Percentiles rank a stretch among this genome's conserved stretches.
Conservation (phyloP, 805 yeast species). For the Ogataea ramenticola region DNA sequence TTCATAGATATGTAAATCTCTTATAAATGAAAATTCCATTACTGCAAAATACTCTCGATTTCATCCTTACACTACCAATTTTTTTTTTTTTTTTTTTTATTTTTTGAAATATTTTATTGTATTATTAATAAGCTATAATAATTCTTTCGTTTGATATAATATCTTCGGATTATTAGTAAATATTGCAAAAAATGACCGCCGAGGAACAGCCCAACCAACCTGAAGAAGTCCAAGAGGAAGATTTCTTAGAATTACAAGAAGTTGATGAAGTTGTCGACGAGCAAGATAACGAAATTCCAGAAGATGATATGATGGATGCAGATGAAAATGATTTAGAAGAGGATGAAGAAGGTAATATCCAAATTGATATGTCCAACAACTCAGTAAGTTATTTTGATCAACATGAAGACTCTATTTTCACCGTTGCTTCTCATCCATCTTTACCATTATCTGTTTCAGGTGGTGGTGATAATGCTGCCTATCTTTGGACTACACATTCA, state of each 20-base stretch:
- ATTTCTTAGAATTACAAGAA: conserved; percentile 21
- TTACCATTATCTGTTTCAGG: conserved; percentile 87
- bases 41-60: neutral
- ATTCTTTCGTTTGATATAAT: too few species aligned
- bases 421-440: conserved; percentile 75
- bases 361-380: conserved; percentile 84
- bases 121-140: neutral
- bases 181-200: neutral
- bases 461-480: conserved; percentile 89
- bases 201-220: neutral
- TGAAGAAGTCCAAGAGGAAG: conserved; percentile 13
- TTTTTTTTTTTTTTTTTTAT: neutral
- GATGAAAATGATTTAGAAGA: conserved; percentile 34
- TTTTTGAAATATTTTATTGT: neutral
- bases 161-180: too few species aligned
- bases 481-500: conserved; percentile 86
- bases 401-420: conserved; percentile 82
- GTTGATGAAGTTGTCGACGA: conserved; percentile 28
- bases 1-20: too few species aligned
- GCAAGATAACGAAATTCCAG: conserved; percentile 5
- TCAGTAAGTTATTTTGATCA: conserved; percentile 84
- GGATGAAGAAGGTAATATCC: conserved; percentile 44
- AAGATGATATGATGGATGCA: conserved; percentile 11
- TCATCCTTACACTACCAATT: neutral
- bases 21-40: too few species aligned